These are phyloP conservation scores for Plantago coronopus DNA, from an alignment of 305 asterid genomes.

Conservation along the genomic window DNA sequence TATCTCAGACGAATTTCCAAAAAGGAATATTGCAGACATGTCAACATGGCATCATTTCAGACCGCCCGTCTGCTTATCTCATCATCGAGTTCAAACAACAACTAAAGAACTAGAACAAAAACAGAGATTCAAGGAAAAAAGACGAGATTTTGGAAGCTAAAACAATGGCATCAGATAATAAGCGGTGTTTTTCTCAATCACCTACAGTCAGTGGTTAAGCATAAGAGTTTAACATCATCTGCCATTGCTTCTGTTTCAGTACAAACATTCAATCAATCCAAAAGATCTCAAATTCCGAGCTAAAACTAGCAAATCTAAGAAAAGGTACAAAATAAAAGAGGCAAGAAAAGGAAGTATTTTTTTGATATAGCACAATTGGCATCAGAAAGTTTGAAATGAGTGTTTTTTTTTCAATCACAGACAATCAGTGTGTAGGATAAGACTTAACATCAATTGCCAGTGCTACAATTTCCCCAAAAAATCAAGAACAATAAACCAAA, in stretches of 20 bases:
- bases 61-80: conserved; percentile 83
- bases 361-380: conserved; percentile 20
- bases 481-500: neutral
- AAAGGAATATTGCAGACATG: conserved; percentile 52
- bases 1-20: conserved; percentile 46
- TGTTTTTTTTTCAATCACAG: conserved; percentile 44
- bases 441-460: conserved; percentile 42
- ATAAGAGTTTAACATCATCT: conserved; percentile 37
- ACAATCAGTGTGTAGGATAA: conserved; percentile 55
- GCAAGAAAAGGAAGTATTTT: neutral
- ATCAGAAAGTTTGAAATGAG: conserved; percentile 77
- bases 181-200: conserved; percentile 61
- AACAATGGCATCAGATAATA: conserved; percentile 54
- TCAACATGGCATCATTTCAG: conserved; percentile 83
- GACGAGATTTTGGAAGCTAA: neutral
- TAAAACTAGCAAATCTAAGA: too few relatives aligned
- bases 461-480: neutral
- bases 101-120: neutral
- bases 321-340: conserved; percentile 30
- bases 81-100: conserved; percentile 30
- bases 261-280: too few relatives aligned
- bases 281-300: too few relatives aligned
- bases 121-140: neutral
- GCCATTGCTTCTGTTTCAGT: conserved; percentile 19
- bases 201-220: conserved; percentile 47